Evolutionary conservation across 2,329 filamentous ascomycete genomes (phyloP).

Genomic region (Neofusicoccum ribis): DNA sequence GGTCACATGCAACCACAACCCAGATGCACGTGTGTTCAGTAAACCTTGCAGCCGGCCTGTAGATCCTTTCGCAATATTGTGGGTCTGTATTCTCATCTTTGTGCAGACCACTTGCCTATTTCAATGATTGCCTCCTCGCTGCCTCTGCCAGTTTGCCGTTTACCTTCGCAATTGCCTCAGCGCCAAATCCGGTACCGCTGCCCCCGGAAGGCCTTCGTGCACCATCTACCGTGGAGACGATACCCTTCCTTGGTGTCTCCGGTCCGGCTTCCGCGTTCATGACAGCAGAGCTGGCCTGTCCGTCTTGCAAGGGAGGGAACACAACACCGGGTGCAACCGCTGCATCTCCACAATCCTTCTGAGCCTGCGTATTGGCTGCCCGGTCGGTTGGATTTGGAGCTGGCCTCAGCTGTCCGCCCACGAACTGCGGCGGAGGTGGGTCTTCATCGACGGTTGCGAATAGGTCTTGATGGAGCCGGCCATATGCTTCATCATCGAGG

Average conservation of each 20-base stretch:
- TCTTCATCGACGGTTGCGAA: conserved; percentile 14
- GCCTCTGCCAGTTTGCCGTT: conserved; percentile 6
- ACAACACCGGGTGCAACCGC: background rate
- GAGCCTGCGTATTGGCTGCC: background rate
- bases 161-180: conserved; percentile 2
- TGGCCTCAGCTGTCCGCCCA: background rate
- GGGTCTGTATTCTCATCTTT: background rate
- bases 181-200: background rate
- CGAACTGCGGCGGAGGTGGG: conserved; percentile 8
- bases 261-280: background rate
- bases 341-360: background rate
- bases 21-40: no score
- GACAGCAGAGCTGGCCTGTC: background rate
- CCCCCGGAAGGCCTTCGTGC: background rate
- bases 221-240: conserved; percentile 2
- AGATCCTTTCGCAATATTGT: background rate
- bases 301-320: background rate
- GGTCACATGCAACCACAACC: no score
- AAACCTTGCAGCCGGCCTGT: no score
- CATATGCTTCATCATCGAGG: conserved; percentile 8
- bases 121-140: background rate
- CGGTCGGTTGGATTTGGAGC: background rate
- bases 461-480: conserved; percentile 4
- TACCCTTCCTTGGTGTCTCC: background rate
- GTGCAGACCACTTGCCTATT: background rate